phyloP scores from a whole-genome alignment of 306 rosid genomes.

The Senna tora region DNA sequence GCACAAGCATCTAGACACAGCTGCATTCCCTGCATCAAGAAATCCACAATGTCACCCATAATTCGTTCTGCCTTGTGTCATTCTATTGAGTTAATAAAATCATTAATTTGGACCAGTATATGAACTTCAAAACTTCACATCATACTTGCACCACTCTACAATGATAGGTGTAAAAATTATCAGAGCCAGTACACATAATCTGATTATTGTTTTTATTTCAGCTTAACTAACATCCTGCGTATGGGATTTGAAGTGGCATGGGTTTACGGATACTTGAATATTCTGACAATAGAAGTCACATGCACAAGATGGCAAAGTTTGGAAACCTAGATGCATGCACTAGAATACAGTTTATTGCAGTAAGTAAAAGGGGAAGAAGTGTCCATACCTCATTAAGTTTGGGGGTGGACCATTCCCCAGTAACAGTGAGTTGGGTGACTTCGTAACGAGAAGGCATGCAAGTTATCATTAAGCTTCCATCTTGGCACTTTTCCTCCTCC shows the following conservation, averaged over 20 bases:
- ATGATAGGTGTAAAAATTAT: not conserved
- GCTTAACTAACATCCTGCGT: not conserved
- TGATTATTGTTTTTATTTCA: not conserved
- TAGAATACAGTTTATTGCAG: not conserved
- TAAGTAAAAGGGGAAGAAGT: not conserved
- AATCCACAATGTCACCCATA: constrained; percentile 24
- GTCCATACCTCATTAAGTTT: constrained; percentile 50
- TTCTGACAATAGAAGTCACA: not conserved
- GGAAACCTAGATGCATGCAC: not conserved
- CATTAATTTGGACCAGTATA: not conserved
- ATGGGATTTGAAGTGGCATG: not conserved
- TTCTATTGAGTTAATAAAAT: constrained; percentile 7
- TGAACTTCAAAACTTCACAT: constrained; percentile 21
- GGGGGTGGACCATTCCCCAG: constrained; percentile 91
- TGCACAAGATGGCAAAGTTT: not conserved
- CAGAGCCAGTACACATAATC: not conserved
- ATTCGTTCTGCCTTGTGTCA: constrained; percentile 11
- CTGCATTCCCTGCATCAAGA: constrained; percentile 78
- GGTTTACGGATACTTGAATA: not conserved
- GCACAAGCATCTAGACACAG: constrained; percentile 88
- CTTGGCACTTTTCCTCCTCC: constrained; percentile 96
- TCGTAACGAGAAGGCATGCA: constrained; percentile 95
- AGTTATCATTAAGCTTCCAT: constrained; percentile 83
- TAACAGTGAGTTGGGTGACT: constrained; percentile 87
- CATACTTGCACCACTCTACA: constrained; percentile 7